These are phyloP conservation scores for Sungouiella blattae DNA, from an alignment of 805 yeast genomes.

Conservation along the genomic window DNA sequence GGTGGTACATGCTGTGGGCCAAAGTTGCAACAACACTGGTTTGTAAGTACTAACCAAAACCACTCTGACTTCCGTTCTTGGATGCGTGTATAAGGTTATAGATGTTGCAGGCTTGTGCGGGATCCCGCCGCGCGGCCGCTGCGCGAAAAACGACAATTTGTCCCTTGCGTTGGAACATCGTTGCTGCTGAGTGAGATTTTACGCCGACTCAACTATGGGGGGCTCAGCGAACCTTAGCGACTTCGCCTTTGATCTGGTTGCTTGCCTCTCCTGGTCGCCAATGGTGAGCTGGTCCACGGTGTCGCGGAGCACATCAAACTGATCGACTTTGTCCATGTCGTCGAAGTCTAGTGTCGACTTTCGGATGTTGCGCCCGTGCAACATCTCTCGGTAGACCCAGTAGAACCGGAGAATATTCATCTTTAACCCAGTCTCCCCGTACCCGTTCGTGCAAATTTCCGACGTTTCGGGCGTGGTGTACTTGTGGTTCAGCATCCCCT, in stretches of 20 bases:
- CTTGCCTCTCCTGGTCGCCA: neutral
- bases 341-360: neutral
- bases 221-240: slow-evolving; percentile 3
- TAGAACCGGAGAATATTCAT: slow-evolving; percentile 12
- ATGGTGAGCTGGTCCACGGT: neutral
- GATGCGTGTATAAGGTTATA: too few species aligned
- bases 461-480: slow-evolving; percentile 4
- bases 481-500: slow-evolving; percentile 4
- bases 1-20: too few species aligned
- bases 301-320: neutral
- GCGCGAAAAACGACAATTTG: too few species aligned
- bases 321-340: slow-evolving; percentile 2
- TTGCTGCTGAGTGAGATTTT: too few species aligned
- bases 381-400: slow-evolving; percentile 7
- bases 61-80: too few species aligned
- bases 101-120: too few species aligned
- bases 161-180: too few species aligned
- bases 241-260: slow-evolving; percentile 1
- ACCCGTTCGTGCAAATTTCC: slow-evolving; percentile 4
- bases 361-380: neutral
- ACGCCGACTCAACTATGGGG: neutral
- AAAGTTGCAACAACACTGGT: too few species aligned
- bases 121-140: too few species aligned
- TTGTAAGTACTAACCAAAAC: too few species aligned
- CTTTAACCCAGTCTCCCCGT: slow-evolving; percentile 9